phyloP scores from a whole-genome alignment of 495 filamentous ascomycete species.

The Copromyces sp. region DNA sequence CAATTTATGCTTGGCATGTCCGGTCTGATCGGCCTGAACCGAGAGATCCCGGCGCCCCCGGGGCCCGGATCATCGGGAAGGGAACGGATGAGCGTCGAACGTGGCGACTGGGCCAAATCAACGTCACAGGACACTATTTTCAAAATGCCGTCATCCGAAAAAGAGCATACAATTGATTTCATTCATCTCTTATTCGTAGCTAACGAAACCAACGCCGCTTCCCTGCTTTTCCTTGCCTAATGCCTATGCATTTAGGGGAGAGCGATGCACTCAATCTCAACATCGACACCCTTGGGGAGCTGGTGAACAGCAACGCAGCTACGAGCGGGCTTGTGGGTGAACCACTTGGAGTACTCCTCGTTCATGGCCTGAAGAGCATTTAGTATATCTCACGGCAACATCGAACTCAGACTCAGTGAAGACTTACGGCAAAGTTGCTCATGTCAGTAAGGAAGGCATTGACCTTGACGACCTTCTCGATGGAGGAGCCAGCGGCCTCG shows the following conservation, averaged over 20 bases:
- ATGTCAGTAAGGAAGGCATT: conserved; percentile 79
- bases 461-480: conserved; percentile 71
- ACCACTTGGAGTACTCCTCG: conserved; percentile 76
- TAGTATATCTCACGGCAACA: not conserved
- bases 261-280: conserved; percentile 89
- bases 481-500: conserved; percentile 61
- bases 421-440: conserved; percentile 55
- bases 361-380: conserved; percentile 56
- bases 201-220: not conserved
- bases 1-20: not conserved
- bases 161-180: not conserved
- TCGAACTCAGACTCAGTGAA: not conserved
- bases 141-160: not conserved
- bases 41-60: not conserved
- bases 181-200: conserved; percentile 5
- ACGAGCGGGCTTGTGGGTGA: conserved; percentile 78
- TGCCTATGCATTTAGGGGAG: conserved; percentile 42
- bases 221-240: not conserved
- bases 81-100: not conserved
- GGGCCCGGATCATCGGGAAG: not conserved
- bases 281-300: conserved; percentile 78
- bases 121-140: not conserved
- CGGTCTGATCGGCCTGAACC: not conserved
- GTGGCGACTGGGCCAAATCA: not conserved
- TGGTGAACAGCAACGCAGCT: conserved; percentile 87